Percentiles rank a stretch among this genome's conserved stretches.
Evolutionary conservation across 345 rosid genomes (phyloP).

Genomic region (Mercurialis annua): DNA sequence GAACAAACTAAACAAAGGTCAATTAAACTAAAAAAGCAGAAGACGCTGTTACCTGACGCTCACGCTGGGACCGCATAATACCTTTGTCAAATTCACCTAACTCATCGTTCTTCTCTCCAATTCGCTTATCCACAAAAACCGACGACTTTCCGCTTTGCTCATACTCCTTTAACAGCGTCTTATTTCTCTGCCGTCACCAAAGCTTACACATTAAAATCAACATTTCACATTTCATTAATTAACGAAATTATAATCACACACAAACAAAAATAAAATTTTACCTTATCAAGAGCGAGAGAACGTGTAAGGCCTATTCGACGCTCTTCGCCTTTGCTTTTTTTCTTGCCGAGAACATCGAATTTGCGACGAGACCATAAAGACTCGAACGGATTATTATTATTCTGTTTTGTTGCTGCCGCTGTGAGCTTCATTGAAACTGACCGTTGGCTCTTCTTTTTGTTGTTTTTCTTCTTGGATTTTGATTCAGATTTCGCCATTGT

Average conservation of each 20-base stretch:
- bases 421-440: constrained; percentile 60
- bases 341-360: constrained; percentile 83
- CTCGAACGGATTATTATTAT: constrained; percentile 86
- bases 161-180: constrained; percentile 80
- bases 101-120: constrained; percentile 69
- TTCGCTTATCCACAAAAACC: constrained; percentile 70
- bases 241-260: not conserved
- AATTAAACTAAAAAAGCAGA: no score
- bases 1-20: no score
- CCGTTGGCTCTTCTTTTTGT: constrained; percentile 37
- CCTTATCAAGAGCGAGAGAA: constrained; percentile 67
- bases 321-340: constrained; percentile 76
- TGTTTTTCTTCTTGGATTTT: constrained; percentile 17
- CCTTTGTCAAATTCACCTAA: constrained; percentile 79
- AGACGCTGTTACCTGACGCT: constrained; percentile 52
- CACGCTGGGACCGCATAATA: constrained; percentile 77
- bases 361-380: constrained; percentile 81
- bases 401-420: constrained; percentile 26
- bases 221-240: not conserved
- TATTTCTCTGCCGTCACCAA: constrained; percentile 54
- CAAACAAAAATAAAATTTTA: not conserved
- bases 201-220: not conserved
- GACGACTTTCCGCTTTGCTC: constrained; percentile 71
- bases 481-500: constrained; percentile 15
- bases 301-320: constrained; percentile 67